These are phyloP conservation scores for Silene noctiflora DNA, from an alignment of 179 eudicot species.

Conservation along the genomic window DNA sequence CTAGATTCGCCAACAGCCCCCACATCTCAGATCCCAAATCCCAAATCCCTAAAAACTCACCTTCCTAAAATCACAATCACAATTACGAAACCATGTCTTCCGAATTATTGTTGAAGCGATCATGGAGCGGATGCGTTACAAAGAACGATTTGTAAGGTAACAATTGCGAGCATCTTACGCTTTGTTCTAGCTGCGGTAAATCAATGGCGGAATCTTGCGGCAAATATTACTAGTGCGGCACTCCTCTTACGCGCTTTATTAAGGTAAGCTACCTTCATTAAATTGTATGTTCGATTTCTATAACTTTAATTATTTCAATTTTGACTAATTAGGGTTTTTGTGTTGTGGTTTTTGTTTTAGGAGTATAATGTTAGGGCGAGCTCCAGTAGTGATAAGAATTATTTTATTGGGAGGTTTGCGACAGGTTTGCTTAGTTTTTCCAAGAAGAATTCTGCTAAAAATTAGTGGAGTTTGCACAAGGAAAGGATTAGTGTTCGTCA, in stretches of 20 bases:
- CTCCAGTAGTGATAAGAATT: slow-evolving; percentile 67
- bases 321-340: slow-evolving; percentile 8
- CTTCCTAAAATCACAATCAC: neutral
- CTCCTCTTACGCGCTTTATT: slow-evolving; percentile 65
- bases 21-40: no score
- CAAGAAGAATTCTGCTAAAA: slow-evolving; percentile 78
- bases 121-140: slow-evolving; percentile 69
- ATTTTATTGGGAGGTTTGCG: slow-evolving; percentile 82
- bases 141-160: slow-evolving; percentile 76
- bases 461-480: slow-evolving; percentile 79
- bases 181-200: slow-evolving; percentile 73
- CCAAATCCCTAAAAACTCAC: no score
- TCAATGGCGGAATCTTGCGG: slow-evolving; percentile 67
- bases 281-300: neutral
- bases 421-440: slow-evolving; percentile 80
- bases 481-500: slow-evolving; percentile 86
- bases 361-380: slow-evolving; percentile 83
- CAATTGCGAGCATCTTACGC: slow-evolving; percentile 90
- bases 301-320: no score
- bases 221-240: slow-evolving; percentile 67
- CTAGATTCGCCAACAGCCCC: no score
- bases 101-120: slow-evolving; percentile 65
- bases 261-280: slow-evolving; percentile 38
- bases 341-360: slow-evolving; percentile 26
- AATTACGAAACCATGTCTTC: slow-evolving; percentile 33